A percentile compares a stretch with the other conserved stretches of the same genome.
phyloP scores from a whole-genome alignment of 352 stramenopile genomes.

The Pythium aristosporum region DNA sequence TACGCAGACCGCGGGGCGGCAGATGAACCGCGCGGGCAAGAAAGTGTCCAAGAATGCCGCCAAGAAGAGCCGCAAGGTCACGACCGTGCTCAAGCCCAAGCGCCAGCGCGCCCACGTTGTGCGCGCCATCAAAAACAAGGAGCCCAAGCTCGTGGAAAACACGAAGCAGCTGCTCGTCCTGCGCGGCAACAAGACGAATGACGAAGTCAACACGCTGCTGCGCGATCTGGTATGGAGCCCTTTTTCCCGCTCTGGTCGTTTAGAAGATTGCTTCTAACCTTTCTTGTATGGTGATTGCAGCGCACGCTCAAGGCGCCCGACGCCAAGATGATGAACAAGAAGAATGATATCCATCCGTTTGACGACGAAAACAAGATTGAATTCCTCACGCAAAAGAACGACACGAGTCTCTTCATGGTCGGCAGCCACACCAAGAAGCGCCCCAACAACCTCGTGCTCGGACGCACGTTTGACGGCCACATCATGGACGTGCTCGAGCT shows the following conservation, averaged over 20 bases:
- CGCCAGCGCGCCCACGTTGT: slow-evolving; percentile 78
- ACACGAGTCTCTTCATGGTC: slow-evolving; percentile 95
- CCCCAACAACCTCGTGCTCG: slow-evolving; percentile 97
- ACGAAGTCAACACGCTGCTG: slow-evolving; percentile 80
- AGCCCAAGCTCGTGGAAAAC: slow-evolving; percentile 92
- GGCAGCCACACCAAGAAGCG: slow-evolving; percentile 98
- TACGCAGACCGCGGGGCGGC: slow-evolving; percentile 68
- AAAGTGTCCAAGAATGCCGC: slow-evolving; percentile 66
- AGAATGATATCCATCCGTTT: slow-evolving; percentile 94
- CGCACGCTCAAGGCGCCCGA: slow-evolving; percentile 87
- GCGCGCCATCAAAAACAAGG: slow-evolving; percentile 85
- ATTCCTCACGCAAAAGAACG: slow-evolving; percentile 97
- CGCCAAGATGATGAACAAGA: slow-evolving; percentile 89
- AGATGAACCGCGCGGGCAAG: slow-evolving; percentile 57
- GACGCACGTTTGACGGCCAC: slow-evolving; percentile 97
- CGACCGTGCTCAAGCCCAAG: slow-evolving; percentile 71
- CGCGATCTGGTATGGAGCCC: slow-evolving; percentile 58
- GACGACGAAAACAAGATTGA: slow-evolving; percentile 93
- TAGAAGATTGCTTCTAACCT: neutral
- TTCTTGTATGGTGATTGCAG: slow-evolving; percentile 24
- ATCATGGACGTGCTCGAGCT: slow-evolving; percentile 99
- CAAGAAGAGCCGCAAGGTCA: slow-evolving; percentile 77
- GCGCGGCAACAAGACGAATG: slow-evolving; percentile 88
- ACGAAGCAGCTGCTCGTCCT: slow-evolving; percentile 89
- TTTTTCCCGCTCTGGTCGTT: neutral